Evolutionary conservation across 2,329 filamentous ascomycete species (phyloP).

Genomic region (Diaporthe sp.): DNA sequence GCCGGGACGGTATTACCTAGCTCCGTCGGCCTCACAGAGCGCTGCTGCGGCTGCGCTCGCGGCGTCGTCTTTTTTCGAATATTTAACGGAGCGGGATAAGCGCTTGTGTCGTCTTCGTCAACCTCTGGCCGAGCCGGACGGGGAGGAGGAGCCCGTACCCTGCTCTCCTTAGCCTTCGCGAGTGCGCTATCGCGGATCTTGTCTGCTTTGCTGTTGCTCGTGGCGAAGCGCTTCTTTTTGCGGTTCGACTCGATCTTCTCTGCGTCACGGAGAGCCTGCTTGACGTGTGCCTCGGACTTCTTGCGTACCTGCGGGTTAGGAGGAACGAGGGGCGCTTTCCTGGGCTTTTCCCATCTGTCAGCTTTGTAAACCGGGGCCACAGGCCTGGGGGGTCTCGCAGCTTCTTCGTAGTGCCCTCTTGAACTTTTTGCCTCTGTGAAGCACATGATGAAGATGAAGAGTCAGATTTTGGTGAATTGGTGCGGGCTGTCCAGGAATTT

Average conservation of each 20-base stretch:
- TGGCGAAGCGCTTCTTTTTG: background rate
- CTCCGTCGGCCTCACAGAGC: background rate
- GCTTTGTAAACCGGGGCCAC: background rate
- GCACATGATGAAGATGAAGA: conserved; percentile 5
- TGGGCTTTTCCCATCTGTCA: background rate
- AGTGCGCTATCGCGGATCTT: conserved; percentile 12
- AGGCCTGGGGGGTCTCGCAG: background rate
- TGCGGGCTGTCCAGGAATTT: background rate
- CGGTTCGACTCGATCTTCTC: background rate
- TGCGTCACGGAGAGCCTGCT: background rate
- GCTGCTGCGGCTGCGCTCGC: background rate
- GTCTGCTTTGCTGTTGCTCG: background rate
- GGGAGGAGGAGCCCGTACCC: background rate
- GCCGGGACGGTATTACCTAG: background rate
- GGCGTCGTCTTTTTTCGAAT: background rate
- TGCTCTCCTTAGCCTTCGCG: background rate
- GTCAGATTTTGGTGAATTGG: background rate
- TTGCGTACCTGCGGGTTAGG: background rate
- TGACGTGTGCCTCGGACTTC: background rate
- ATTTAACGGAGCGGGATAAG: conserved; percentile 1
- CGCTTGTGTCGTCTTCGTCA: background rate
- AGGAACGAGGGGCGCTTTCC: background rate
- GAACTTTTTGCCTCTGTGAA: background rate
- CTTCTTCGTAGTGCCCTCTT: background rate
- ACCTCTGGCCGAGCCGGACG: background rate